Conservation (phyloP, 768 basidiomycete species). For the Boletus eberwhitei region DNA sequence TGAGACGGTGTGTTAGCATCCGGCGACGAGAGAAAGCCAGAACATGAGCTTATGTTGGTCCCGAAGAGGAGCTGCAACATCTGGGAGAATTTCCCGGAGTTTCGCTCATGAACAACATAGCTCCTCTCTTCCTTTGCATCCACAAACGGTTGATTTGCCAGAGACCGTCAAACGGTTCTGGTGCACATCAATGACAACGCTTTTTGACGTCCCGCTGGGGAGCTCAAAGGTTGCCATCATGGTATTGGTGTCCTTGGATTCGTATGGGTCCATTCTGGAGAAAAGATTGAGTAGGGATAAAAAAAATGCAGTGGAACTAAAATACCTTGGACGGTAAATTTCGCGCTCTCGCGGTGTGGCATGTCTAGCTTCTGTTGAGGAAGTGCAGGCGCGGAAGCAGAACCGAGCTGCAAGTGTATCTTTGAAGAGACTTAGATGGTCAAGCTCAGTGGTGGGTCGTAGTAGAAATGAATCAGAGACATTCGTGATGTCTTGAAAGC, state of each 20-base stretch:
- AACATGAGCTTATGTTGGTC: constrained; percentile 35
- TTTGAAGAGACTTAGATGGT: constrained; percentile 10
- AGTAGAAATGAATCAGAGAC: background rate
- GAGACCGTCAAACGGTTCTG: constrained; percentile 47
- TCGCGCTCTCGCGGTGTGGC: background rate
- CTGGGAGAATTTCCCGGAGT: constrained; percentile 43
- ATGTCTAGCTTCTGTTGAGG: background rate
- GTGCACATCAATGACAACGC: constrained; percentile 45
- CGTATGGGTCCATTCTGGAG: constrained; percentile 45
- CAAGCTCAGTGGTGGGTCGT: background rate
- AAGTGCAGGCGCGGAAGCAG: background rate
- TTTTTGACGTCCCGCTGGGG: constrained; percentile 50
- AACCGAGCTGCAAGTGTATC: constrained; percentile 23
- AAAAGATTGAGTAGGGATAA: background rate
- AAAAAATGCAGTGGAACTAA: too few relatives aligned
- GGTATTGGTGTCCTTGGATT: constrained; percentile 38
- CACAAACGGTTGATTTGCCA: constrained; percentile 39
- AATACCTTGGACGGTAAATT: constrained; percentile 21
- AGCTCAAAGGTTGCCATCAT: constrained; percentile 55
- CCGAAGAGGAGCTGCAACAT: constrained; percentile 45
- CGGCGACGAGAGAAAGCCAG: background rate
- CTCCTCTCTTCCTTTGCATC: constrained; percentile 36
- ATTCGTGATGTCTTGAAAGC: background rate
- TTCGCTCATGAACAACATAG: constrained; percentile 44
- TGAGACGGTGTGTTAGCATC: constrained; percentile 12